Percentiles rank a stretch among this genome's conserved stretches.
These are phyloP conservation scores for Claviceps sp. DNA, from an alignment of 2,329 filamentous ascomycete species.

Conservation along the genomic window DNA sequence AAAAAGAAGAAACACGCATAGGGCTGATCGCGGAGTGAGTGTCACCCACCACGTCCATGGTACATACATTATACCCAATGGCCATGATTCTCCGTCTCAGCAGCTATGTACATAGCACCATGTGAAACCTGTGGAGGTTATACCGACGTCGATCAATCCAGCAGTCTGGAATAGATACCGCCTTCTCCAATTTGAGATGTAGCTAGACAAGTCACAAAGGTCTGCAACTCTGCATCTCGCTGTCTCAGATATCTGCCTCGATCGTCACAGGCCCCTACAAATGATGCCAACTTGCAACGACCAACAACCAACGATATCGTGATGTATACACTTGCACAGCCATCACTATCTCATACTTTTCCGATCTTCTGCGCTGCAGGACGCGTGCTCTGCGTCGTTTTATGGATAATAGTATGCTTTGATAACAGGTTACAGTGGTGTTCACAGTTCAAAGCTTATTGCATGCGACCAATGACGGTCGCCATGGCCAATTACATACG, in stretches of 20 bases:
- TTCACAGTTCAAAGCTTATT: background rate
- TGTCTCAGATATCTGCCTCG: conserved; percentile 1
- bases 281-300: conserved; percentile 1
- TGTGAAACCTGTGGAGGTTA: conserved; percentile 2
- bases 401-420: background rate
- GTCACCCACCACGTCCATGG: no score
- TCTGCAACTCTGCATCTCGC: background rate
- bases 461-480: background rate
- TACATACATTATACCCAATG: no score
- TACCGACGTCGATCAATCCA: conserved; percentile 8
- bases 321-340: background rate
- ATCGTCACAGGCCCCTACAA: background rate
- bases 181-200: no score
- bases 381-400: background rate
- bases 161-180: background rate
- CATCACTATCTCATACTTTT: background rate
- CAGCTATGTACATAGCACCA: background rate
- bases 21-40: no score
- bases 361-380: background rate
- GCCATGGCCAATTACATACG: background rate
- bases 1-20: background rate
- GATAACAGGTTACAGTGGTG: background rate
- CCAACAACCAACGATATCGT: background rate
- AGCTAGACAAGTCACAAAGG: no score
- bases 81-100: background rate